Evolutionary conservation across 75 land plant genomes (phyloP).

Genomic region (Pseudotsuga menziesii): DNA sequence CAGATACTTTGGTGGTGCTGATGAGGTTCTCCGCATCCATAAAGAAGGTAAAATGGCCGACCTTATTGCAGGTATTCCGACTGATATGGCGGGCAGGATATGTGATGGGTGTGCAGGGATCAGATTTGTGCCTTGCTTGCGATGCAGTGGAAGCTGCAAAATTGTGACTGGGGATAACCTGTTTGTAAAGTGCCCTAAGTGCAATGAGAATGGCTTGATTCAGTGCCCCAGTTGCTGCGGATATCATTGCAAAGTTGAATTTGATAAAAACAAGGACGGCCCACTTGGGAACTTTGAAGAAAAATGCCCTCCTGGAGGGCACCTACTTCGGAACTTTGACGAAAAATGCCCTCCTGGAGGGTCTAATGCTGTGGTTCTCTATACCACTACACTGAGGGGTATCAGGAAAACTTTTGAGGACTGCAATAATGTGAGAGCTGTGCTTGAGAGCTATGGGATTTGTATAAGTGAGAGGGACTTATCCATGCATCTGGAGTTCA

Average conservation of each 20-base stretch:
- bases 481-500: conserved; percentile 62
- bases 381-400: conserved; percentile 75
- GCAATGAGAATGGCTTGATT: conserved; percentile 91
- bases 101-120: conserved; percentile 91
- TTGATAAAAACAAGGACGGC: conserved; percentile 4
- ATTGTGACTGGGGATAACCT: conserved; percentile 37
- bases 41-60: conserved; percentile 58
- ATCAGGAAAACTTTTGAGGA: conserved; percentile 82
- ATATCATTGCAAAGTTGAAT: background rate
- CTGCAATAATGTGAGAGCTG: conserved; percentile 37
- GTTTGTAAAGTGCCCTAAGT: conserved; percentile 55
- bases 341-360: conserved; percentile 72
- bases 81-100: conserved; percentile 28
- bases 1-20: conserved; percentile 81
- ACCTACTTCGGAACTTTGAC: too few species aligned
- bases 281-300: conserved; percentile 44
- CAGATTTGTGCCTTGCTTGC: conserved; percentile 81
- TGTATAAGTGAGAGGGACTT: conserved; percentile 66
- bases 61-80: conserved; percentile 49
- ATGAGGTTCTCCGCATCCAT: conserved; percentile 58
- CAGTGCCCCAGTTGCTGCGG: conserved; percentile 76
- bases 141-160: conserved; percentile 91
- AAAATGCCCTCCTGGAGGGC: too few species aligned
- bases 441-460: conserved; percentile 32
- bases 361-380: conserved; percentile 49